Evolutionary conservation across 169 alveolate genomes (phyloP), one percentile per base, ranked within the genome.

Genomic region (Cryptosporidium andersoni): DNA sequence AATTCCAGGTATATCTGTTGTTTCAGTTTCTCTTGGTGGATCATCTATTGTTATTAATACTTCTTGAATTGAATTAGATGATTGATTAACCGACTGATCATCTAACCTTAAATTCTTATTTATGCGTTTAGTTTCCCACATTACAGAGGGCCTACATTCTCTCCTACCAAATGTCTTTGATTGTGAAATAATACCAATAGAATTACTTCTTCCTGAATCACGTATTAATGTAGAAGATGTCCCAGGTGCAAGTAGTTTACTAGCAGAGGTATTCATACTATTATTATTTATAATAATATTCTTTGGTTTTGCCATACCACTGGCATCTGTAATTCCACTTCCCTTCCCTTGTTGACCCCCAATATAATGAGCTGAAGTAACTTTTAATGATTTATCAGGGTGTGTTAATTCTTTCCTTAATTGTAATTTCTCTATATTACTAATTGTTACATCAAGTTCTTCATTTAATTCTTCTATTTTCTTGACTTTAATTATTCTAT

Each of bases 341-440:
- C 85, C 85, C 25, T 74, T 74, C n/a, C 85, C 85, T 45, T 74
- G 74, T 25, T 58, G 74, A 25, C 85, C 85, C 7, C 85, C 85
- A 40, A 74, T 74, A 60, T 74, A 74, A 12, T 68, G 55, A 40
- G 85, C 40, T 1, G 85, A 74, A 1, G 67, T 62, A 9, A 74
- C 60, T 74, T 60, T 74, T 5, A 74, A 49, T 25, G 85, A 74
- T 25, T 74, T 74, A 12, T 74, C 85, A 9, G 85, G 85, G 34
- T 74, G 85, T 4, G 60, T 56, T 68, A 74, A 58, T 8, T 74
- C 85, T 39, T 74, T 74, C 37, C 60, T 66, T 48, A 74, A 4
- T 43, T 62, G 55, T 12, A 74, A 64, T n/a, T 74, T 74, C 11
- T 74, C 85, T 12, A 74, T 74, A 58, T 74, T 60, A 60, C 9